These are phyloP conservation scores for Neoscytalidium dimidiatum DNA, from an alignment of 2,329 filamentous ascomycete species.

Conservation along the genomic window DNA sequence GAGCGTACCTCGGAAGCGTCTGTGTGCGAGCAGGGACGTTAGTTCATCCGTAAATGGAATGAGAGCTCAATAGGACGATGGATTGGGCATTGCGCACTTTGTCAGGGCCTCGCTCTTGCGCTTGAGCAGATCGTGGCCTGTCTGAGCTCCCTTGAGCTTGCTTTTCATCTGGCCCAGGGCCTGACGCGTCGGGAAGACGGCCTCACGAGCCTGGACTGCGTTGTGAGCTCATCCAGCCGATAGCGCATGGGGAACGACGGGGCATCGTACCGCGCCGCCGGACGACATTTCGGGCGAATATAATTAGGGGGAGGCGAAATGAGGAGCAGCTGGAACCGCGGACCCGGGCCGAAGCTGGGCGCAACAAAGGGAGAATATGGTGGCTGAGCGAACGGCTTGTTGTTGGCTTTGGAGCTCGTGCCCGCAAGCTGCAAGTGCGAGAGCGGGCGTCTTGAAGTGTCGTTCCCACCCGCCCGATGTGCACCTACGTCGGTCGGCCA, in stretches of 20 bases:
- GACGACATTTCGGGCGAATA: slow-evolving; percentile 45
- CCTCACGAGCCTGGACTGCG: slow-evolving; percentile 75
- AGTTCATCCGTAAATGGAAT: not conserved
- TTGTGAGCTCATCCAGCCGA: slow-evolving; percentile 26
- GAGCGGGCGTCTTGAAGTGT: not conserved
- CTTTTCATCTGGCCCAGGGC: slow-evolving; percentile 96
- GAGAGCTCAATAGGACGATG: slow-evolving; percentile 13
- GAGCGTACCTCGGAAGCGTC: slow-evolving; percentile 79
- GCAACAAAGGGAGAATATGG: slow-evolving; percentile 4
- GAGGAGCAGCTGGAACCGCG: not conserved
- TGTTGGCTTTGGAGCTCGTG: slow-evolving; percentile 14
- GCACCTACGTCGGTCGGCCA: not conserved
- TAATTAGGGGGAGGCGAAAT: slow-evolving; percentile 4
- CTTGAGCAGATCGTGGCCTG: slow-evolving; percentile 92
- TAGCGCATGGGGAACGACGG: slow-evolving; percentile 2
- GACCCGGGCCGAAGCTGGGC: not conserved
- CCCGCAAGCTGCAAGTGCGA: not conserved
- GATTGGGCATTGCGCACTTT: slow-evolving; percentile 63
- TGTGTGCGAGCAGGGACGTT: slow-evolving; percentile 39
- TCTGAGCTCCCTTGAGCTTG: slow-evolving; percentile 81
- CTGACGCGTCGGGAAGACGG: slow-evolving; percentile 97
- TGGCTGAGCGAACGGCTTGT: slow-evolving; percentile 9
- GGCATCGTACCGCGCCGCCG: slow-evolving; percentile 52
- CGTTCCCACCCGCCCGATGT: slow-evolving; percentile 3
- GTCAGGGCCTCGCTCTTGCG: slow-evolving; percentile 97